Base-by-base conservation (phyloP, 1,139 yeast genomes). In the Zygoascus hellenicus region DNA sequence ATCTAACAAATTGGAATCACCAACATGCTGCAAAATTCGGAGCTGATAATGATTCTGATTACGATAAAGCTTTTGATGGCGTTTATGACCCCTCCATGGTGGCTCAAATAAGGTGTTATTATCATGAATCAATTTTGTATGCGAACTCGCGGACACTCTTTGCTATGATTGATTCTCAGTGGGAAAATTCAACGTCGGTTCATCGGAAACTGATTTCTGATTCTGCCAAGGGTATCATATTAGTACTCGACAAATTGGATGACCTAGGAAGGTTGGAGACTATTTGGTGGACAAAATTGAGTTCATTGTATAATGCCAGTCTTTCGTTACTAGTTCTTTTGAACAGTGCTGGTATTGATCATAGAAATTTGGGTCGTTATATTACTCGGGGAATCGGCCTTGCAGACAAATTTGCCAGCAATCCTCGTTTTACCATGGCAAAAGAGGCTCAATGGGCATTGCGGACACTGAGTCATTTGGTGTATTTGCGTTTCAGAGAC, bases 361-460 rank as follows among this genome's bases (percentile, higher is more conserved):
- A 56, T 15, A 43, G 50, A 2, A 52, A 58, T 29, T 50, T 61
- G 22, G 53, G 58, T 4, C 41, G 48, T 5, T 57, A 59, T 17
- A 53, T 68, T 13, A 29, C 48, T 6, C 47, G 52, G 30, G 61
- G 65, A 3, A 57, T 67, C 45, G 47, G 48, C 9, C 48, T 65
- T 1, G 57, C 71, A 40, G 74, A 74, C 15, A 64, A 64, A 47
- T 58, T 74, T 10, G 57, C 71, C 5, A 58, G 65, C 30, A 68
- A 68, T 40, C 76, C 71, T 45, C 61, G 80, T 46, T 76, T 75
- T 58, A 72, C 70, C 42, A 81, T 81, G 87, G 78, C 76, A 9
- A 70, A 72, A 46, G 86, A 81, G 58, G 78, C 83, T 58, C 60
- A 78, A 28, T 81, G 87, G 87, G 81, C 80, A 1, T 60, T 81